Evolutionary conservation across 2,329 filamentous ascomycete species (phyloP).

Genomic region (Colletotrichum sp.): DNA sequence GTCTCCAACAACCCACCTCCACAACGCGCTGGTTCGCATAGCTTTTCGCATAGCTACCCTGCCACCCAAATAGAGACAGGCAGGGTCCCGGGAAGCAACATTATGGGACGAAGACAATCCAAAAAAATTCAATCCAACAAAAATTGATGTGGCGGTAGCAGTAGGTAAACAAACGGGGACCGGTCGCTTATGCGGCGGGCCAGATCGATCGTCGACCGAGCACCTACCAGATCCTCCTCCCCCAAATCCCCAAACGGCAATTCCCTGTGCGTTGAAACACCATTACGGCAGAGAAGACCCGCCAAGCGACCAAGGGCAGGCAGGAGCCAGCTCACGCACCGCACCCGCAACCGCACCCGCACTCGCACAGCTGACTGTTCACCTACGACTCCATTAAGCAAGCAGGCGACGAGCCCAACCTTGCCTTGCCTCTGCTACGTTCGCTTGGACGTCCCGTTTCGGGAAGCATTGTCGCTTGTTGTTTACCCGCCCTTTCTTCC

Average conservation of each 20-base stretch:
- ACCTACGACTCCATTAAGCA: background rate
- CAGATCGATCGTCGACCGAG: background rate
- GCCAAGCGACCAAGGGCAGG: background rate
- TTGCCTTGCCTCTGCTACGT: background rate
- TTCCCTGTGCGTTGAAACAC: slow-evolving; percentile 19
- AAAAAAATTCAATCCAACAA: background rate
- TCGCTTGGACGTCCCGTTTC: slow-evolving; percentile 19
- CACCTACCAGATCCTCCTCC: background rate
- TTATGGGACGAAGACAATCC: background rate
- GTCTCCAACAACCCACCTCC: slow-evolving; percentile 7
- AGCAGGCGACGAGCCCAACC: background rate
- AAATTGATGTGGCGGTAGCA: background rate
- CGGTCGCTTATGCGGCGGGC: background rate
- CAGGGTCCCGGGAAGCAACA: background rate
- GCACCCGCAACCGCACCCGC: slow-evolving; percentile 13
- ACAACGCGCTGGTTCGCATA: slow-evolving; percentile 6
- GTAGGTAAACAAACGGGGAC: background rate
- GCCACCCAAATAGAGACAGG: background rate
- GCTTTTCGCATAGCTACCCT: slow-evolving; percentile 17
- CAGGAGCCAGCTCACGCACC: slow-evolving; percentile 10
- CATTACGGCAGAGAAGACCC: background rate
- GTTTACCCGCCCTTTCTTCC: background rate
- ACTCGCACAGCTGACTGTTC: background rate
- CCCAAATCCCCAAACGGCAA: background rate
- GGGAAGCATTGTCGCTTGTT: background rate